Evolutionary conservation across 306 rosid genomes (phyloP).

Genomic region (Oxytropis ochrocephala): DNA sequence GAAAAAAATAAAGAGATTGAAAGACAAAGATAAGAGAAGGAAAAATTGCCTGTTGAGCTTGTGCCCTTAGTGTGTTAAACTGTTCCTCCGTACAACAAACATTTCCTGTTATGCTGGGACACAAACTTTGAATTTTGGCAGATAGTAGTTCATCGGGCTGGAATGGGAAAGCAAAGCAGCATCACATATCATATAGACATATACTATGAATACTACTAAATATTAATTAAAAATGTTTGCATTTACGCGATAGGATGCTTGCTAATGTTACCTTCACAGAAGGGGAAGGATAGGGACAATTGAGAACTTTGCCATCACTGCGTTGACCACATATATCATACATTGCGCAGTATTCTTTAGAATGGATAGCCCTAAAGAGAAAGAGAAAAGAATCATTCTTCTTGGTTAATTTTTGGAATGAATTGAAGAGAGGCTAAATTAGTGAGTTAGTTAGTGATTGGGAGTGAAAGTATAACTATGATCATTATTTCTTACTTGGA

Average conservation of each 20-base stretch:
- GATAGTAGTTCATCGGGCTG: conserved; percentile 86
- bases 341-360: conserved; percentile 87
- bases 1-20: background rate
- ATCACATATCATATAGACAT: background rate
- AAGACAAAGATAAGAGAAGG: background rate
- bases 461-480: background rate
- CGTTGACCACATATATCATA: conserved; percentile 86
- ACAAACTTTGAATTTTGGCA: conserved; percentile 84
- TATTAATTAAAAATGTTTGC: background rate
- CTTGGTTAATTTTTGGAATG: background rate
- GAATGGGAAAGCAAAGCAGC: conserved; percentile 11
- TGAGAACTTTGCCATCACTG: conserved; percentile 78
- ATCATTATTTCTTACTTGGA: conserved; percentile 25
- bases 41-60: conserved; percentile 81
- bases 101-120: conserved; percentile 75
- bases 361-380: conserved; percentile 49
- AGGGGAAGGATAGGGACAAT: conserved; percentile 80
- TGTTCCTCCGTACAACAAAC: conserved; percentile 86
- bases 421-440: background rate
- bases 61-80: conserved; percentile 71
- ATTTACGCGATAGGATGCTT: background rate
- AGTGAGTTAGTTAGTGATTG: background rate
- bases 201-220: background rate
- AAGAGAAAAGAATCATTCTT: background rate
- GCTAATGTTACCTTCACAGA: conserved; percentile 57